These are phyloP conservation scores for Phalaenopsis hybrid DNA, from an alignment of 116 monocot genomes.

Conservation along the genomic window DNA sequence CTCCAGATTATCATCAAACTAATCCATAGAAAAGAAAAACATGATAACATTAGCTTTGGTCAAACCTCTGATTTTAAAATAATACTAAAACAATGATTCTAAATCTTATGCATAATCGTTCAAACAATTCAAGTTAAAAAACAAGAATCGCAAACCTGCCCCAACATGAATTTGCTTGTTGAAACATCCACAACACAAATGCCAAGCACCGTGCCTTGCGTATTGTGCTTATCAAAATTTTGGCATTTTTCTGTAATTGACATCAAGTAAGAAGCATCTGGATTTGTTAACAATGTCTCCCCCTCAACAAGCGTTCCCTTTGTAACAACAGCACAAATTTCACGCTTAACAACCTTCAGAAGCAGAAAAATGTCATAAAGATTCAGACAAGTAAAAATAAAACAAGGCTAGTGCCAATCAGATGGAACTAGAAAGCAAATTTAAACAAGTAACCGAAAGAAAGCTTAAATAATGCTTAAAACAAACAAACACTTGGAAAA, in stretches of 20 bases:
- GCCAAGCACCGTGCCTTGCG: slow-evolving; percentile 40
- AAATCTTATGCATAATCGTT: not conserved
- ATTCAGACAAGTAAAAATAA: not conserved
- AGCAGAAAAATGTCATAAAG: not conserved
- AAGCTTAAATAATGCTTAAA: not conserved
- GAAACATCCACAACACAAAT: slow-evolving; percentile 89
- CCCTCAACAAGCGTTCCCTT: slow-evolving; percentile 90
- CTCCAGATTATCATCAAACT: slow-evolving; percentile 85
- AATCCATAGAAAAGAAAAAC: slow-evolving; percentile 11
- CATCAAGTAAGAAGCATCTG: slow-evolving; percentile 73
- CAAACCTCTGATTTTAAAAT: not conserved
- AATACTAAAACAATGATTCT: not conserved
- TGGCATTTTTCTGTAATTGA: slow-evolving; percentile 62
- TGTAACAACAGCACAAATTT: slow-evolving; percentile 89
- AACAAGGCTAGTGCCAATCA: not conserved
- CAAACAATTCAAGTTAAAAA: not conserved
- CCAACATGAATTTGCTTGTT: slow-evolving; percentile 86
- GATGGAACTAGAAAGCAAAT: not conserved
- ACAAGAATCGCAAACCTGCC: slow-evolving; percentile 51
- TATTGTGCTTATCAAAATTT: slow-evolving; percentile 20
- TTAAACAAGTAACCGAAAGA: not conserved
- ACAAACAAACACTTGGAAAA: not conserved
- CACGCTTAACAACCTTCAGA: slow-evolving; percentile 90
- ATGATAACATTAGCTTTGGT: not conserved
- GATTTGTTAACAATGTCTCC: slow-evolving; percentile 53